These are phyloP conservation scores for Penicillium corylophilum DNA, from an alignment of 2,329 filamentous ascomycete species.

Conservation along the genomic window DNA sequence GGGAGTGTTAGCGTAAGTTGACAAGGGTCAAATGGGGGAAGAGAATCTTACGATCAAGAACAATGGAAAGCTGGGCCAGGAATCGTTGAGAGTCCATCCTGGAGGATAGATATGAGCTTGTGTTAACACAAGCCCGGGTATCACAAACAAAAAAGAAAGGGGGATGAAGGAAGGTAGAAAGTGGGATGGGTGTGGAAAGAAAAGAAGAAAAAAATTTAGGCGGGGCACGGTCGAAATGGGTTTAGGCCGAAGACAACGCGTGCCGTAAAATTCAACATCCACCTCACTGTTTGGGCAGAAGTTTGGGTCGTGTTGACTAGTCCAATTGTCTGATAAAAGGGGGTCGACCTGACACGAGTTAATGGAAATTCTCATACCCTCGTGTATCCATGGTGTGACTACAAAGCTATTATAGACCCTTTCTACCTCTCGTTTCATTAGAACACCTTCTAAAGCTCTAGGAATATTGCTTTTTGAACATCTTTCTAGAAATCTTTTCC, in stretches of 20 bases:
- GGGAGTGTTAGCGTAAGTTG: constrained; percentile 17
- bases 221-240: constrained; percentile 14
- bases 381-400: too few species aligned
- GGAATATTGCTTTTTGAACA: background rate
- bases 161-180: constrained; percentile 22
- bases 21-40: constrained; percentile 24
- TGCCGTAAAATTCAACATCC: background rate
- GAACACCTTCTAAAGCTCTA: too few species aligned
- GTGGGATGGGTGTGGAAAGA: constrained; percentile 15
- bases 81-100: constrained; percentile 66
- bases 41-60: constrained; percentile 71
- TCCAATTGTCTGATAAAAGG: background rate
- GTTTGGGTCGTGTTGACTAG: background rate
- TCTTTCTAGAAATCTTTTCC: background rate
- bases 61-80: constrained; percentile 79
- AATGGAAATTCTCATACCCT: background rate
- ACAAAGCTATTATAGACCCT: too few species aligned
- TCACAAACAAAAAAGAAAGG: constrained; percentile 22
- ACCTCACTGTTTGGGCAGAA: background rate
- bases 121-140: background rate
- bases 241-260: constrained; percentile 15
- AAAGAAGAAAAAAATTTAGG: constrained; percentile 14
- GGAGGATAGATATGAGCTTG: constrained; percentile 5
- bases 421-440: too few species aligned
- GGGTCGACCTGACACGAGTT: too few species aligned